Evolutionary conservation across 2,329 filamentous ascomycete genomes (phyloP), one percentile per base, ranked within the genome.

Genomic region (Penicillium sp.): DNA sequence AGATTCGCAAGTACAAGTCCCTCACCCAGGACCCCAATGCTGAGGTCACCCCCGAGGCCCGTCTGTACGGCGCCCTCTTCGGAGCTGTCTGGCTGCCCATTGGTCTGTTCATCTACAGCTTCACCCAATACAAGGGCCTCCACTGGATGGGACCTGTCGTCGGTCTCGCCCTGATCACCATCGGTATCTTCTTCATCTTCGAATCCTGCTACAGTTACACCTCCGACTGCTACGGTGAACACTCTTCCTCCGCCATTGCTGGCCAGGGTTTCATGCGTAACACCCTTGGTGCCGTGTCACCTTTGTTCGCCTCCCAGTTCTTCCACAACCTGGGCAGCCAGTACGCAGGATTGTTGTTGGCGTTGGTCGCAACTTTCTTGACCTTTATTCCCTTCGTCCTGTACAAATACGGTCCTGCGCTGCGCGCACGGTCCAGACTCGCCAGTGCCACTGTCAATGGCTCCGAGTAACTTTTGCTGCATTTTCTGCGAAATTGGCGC

Each of bases 261-360:
- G 80, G 78, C 1, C 79, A 82, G 65, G 79, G 79, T 18, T 71
- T 82, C 51, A 78, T 82, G 75, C 72, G 80, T 16, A 83, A 82
- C 59, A 80, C 79, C 0, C 75, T 82, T 1, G 80, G 80, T 42
- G 80, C 79, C 2, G 77, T 82, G 0, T 79, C 79, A 22, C 80
- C 80, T 0, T 65, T 83, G 11, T 82, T 82, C 56, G 79, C 79
- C 11, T 76, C 71, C 31, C 77, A 80, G 44, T 81, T 82, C 67
- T 83, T 83, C 67, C 75, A 79, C 59, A 81, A 81, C 50, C 70
- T 83, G 13, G 80, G 79, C 4, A 81, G 78, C 56, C 79, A 81
- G 63, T 82, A 78, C 50, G 79, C 80, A 1, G 80, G 80, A 9
- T 62, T 83, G 16, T 71, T 82, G 16, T 60, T 83, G 49, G 74